phyloP scores from a whole-genome alignment of 2,329 filamentous ascomycete species.

The Calonectria naviculata region DNA sequence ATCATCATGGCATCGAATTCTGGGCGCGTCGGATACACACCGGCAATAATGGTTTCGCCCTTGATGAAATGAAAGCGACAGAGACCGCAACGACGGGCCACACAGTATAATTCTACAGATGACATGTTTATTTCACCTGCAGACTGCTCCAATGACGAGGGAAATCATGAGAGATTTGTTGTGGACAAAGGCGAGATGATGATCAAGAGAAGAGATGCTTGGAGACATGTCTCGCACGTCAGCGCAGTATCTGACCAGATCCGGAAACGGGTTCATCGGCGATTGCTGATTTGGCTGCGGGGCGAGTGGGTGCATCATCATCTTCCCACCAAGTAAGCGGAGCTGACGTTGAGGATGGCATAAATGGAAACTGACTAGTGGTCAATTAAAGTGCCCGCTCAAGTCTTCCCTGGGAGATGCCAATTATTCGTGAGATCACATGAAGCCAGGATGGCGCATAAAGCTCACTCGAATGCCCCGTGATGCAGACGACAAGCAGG shows the following conservation, averaged over 20 bases:
- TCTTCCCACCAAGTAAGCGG: not conserved
- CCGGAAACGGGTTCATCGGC: not conserved
- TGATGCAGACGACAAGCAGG: not conserved
- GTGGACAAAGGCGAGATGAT: no score
- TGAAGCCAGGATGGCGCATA: not conserved
- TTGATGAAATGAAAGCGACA: not conserved
- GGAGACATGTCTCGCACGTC: not conserved
- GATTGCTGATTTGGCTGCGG: not conserved
- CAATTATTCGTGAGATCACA: not conserved
- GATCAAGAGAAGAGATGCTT: not conserved
- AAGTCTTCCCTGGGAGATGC: not conserved
- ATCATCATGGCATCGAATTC: not conserved
- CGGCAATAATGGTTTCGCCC: not conserved
- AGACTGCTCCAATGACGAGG: not conserved
- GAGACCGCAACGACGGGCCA: slow-evolving; percentile 4
- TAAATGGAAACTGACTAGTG: not conserved
- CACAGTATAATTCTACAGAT: not conserved
- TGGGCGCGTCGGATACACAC: not conserved
- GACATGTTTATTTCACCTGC: not conserved
- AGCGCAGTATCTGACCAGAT: not conserved
- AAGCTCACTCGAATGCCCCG: not conserved
- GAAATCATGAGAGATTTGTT: not conserved
- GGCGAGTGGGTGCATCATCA: not conserved
- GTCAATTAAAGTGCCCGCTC: not conserved
- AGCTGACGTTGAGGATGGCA: not conserved